phyloP scores from a whole-genome alignment of 208 protist genomes.

The Trypanosoma lewisi region DNA sequence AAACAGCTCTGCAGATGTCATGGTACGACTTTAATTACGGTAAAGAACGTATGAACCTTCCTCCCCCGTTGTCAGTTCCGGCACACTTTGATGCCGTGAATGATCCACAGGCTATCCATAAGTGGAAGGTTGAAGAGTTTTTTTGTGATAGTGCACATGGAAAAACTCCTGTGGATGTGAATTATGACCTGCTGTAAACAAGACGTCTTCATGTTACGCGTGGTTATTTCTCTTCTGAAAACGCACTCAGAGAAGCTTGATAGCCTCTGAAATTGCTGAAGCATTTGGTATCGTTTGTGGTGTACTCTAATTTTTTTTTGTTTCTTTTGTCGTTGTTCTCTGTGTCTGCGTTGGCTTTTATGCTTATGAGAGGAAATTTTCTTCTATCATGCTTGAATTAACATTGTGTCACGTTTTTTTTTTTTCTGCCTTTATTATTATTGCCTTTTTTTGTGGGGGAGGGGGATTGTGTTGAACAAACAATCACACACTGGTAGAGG shows the following conservation, averaged over 20 bases:
- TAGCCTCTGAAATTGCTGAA: no score
- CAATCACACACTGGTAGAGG: no score
- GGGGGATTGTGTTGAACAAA: no score
- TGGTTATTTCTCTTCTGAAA: neutral
- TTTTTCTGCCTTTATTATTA: no score
- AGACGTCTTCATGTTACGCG: neutral
- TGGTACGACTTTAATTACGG: conserved; percentile 69
- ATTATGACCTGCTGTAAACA: conserved; percentile 51
- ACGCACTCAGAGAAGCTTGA: no score
- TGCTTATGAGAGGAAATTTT: no score
- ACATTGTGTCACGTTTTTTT: no score
- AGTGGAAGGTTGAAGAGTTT: conserved; percentile 75
- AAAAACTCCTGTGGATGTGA: conserved; percentile 29
- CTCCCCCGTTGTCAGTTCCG: conserved; percentile 23
- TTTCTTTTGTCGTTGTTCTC: neutral
- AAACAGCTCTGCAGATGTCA: conserved; percentile 48
- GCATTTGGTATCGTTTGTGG: no score
- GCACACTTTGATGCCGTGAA: conserved; percentile 67
- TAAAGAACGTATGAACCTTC: conserved; percentile 20
- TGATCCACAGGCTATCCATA: conserved; percentile 33
- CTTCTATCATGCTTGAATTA: no score
- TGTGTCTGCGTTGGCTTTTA: no score
- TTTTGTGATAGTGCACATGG: conserved; percentile 36
- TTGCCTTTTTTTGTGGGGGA: no score
- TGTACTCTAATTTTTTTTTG: neutral